These are phyloP conservation scores for Pontederia paniculata DNA, from an alignment of 176 grass and related monocot genomes.

Conservation along the genomic window DNA sequence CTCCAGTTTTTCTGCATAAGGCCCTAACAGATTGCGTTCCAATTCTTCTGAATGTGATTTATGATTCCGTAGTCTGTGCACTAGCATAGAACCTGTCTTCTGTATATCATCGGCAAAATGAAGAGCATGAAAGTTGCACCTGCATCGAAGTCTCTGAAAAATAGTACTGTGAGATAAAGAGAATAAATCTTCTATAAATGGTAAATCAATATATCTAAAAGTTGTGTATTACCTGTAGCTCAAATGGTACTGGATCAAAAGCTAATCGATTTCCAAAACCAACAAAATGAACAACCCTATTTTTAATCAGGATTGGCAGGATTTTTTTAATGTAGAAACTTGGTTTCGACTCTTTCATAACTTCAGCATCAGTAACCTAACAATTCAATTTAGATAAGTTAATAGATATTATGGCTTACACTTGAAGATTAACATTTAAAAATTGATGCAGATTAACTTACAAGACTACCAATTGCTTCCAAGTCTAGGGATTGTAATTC, in stretches of 20 bases:
- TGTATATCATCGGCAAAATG: conserved; percentile 78
- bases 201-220: conserved; percentile 2
- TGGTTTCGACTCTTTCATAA: conserved; percentile 94
- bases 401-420: conserved; percentile 12
- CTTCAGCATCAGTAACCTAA: conserved; percentile 87
- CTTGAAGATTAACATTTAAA: neutral
- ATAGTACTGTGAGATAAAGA: conserved; percentile 3
- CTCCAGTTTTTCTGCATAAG: conserved; percentile 35
- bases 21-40: conserved; percentile 69
- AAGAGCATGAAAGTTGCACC: conserved; percentile 98
- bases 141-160: conserved; percentile 79
- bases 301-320: conserved; percentile 77
- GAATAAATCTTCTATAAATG: neutral
- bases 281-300: conserved; percentile 84
- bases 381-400: conserved; percentile 17
- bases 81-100: conserved; percentile 68
- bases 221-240: conserved; percentile 73
- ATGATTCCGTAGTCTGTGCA: conserved; percentile 67
- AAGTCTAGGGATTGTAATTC: conserved; percentile 75
- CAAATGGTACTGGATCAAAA: conserved; percentile 94
- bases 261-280: conserved; percentile 99
- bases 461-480: conserved; percentile 75
- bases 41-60: conserved; percentile 26
- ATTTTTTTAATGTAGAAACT: conserved; percentile 84
- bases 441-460: conserved; percentile 35